Percentiles rank a stretch among this genome's conserved stretches.
These are phyloP conservation scores for Boletellus emodensis DNA, from an alignment of 768 basidiomycete species.

Conservation along the genomic window DNA sequence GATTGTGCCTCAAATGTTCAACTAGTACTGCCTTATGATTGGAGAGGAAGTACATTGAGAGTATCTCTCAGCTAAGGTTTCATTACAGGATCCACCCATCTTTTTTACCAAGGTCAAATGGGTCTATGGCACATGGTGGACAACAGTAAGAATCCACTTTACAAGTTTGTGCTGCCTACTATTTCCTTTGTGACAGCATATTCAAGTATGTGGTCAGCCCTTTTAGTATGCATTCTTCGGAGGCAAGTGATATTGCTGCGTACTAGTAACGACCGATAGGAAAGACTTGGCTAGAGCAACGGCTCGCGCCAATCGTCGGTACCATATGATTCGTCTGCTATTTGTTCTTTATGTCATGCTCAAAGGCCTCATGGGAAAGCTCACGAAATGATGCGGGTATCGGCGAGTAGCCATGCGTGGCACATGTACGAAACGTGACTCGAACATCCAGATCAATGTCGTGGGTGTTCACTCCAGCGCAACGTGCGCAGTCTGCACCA, in stretches of 20 bases:
- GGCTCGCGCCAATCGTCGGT: too few relatives aligned
- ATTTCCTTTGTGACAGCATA: slow-evolving; percentile 13
- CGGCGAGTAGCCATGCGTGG: too few relatives aligned
- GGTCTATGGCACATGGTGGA: slow-evolving; percentile 17
- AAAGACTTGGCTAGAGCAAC: too few relatives aligned
- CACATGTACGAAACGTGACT: too few relatives aligned
- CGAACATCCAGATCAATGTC: too few relatives aligned
- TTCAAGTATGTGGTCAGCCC: slow-evolving; percentile 1
- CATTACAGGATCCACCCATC: background rate
- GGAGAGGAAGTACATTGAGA: slow-evolving; percentile 7
- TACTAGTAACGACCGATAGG: too few relatives aligned
- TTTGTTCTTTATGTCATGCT: too few relatives aligned
- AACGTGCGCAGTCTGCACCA: slow-evolving; percentile 58
- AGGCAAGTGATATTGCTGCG: too few relatives aligned
- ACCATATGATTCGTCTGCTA: too few relatives aligned
- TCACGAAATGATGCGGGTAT: too few relatives aligned
- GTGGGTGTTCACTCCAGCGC: background rate
- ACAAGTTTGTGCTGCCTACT: slow-evolving; percentile 19
- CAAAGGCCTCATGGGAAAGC: too few relatives aligned
- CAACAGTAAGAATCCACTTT: slow-evolving; percentile 16
- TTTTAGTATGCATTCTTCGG: too few relatives aligned
- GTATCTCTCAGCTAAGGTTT: background rate
- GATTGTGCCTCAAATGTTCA: slow-evolving; percentile 8
- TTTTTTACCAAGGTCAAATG: slow-evolving; percentile 12
- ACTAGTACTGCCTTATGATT: slow-evolving; percentile 15